These are phyloP conservation scores for Apiotrichum mycotoxinovorans DNA, from an alignment of 1,284 basidiomycete species.

Conservation along the genomic window DNA sequence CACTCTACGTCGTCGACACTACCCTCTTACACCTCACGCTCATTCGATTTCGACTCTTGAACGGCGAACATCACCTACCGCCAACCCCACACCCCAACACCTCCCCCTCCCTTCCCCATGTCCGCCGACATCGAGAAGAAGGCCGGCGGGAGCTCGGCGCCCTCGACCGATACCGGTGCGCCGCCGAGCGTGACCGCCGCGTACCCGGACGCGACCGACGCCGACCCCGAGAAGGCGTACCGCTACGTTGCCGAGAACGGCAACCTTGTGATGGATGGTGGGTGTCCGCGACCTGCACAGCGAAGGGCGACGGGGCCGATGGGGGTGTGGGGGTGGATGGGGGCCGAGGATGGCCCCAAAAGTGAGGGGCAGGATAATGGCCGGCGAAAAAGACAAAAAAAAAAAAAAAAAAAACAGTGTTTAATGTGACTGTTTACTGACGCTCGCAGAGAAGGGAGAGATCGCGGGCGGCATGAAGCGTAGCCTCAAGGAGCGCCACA, in stretches of 20 bases:
- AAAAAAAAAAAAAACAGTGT: too few relatives aligned
- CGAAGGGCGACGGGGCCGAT: too few relatives aligned
- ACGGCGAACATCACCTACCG: too few relatives aligned
- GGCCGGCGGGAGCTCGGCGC: too few relatives aligned
- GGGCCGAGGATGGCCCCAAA: not conserved
- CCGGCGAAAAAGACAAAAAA: too few relatives aligned
- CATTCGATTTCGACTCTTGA: too few relatives aligned
- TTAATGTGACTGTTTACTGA: too few relatives aligned
- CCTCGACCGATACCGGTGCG: not conserved
- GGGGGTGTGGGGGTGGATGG: not conserved
- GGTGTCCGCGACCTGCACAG: too few relatives aligned
- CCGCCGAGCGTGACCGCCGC: conserved; percentile 1
- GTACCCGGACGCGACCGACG: not conserved
- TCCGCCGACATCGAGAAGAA: not conserved
- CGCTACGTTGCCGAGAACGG: not conserved
- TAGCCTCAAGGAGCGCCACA: conserved; percentile 39
- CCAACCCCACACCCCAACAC: too few relatives aligned
- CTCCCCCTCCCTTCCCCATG: not conserved
- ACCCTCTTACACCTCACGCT: too few relatives aligned
- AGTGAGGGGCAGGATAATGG: too few relatives aligned
- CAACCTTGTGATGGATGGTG: conserved; percentile 3
- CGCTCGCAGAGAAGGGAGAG: conserved; percentile 7
- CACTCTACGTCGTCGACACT: too few relatives aligned
- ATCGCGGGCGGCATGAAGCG: conserved; percentile 28
- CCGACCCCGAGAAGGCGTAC: conserved; percentile 7